Conservation (phyloP, 441 rosid genomes). For the Erodium chrysanthum region DNA sequence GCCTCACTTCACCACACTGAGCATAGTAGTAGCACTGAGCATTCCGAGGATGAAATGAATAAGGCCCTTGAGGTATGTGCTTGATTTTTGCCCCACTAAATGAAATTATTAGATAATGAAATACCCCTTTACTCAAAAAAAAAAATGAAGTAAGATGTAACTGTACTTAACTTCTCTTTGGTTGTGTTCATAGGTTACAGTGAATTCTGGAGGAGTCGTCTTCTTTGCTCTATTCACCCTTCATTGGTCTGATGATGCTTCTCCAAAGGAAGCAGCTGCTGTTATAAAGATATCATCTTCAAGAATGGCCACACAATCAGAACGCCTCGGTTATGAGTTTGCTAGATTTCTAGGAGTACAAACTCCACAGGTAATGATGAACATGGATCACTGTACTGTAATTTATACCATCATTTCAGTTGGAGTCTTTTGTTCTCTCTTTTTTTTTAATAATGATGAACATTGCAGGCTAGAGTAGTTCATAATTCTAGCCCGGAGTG, state of each 20-base stretch:
- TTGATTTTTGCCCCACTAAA: background rate
- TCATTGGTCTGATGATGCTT: slow-evolving; percentile 32
- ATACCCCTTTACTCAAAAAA: no score
- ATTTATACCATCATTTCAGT: slow-evolving; percentile 9
- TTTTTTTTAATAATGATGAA: slow-evolving; percentile 13
- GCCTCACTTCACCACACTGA: slow-evolving; percentile 96
- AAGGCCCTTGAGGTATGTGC: slow-evolving; percentile 77
- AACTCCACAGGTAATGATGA: slow-evolving; percentile 99
- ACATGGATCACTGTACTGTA: no score
- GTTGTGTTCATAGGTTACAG: slow-evolving; percentile 60
- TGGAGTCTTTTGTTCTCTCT: slow-evolving; percentile 6
- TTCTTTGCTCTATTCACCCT: slow-evolving; percentile 87
- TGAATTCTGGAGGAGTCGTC: slow-evolving; percentile 99
- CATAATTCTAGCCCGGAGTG: slow-evolving; percentile 88
- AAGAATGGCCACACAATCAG: slow-evolving; percentile 98
- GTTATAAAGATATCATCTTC: slow-evolving; percentile 99
- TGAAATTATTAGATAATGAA: no score
- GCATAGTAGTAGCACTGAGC: slow-evolving; percentile 72
- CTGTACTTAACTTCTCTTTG: slow-evolving; percentile 16
- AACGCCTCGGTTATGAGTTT: slow-evolving; percentile 98
- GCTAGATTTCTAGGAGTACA: slow-evolving; percentile 86
- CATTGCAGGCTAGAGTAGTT: slow-evolving; percentile 76
- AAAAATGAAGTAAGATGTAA: background rate
- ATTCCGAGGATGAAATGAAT: slow-evolving; percentile 79
- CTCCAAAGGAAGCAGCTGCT: slow-evolving; percentile 77